Base-by-base conservation (phyloP, 345 rosid species). In the Rhizophora mangle region DNA sequence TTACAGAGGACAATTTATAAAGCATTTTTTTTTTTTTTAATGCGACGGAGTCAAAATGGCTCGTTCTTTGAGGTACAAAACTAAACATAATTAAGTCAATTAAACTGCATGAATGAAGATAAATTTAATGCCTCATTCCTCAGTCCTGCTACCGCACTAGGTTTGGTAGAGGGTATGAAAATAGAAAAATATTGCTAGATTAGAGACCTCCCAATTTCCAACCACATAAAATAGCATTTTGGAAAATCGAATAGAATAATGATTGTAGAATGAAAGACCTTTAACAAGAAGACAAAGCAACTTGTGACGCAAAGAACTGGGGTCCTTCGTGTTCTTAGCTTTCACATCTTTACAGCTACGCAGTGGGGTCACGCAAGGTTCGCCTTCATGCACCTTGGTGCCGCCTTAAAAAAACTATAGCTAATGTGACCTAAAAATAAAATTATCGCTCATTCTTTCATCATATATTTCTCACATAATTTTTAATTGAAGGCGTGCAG, bases 141-240 rank as follows among this genome's bases (percentile, higher is more conserved):
- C 18, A 0, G 49, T 43, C 49, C 5, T 43, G 16, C 46, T 39
- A 9, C 46, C 10, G 46, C 13, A 11, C 49, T 13, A 10, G 22
- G 16, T 49, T 47, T 7, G 39, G 64, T 31, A 27, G 24, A 34
- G 0, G 54, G 22, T 24, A 21, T 31, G 37, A 21, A 49, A 65
- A n/a, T 29, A 26, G 10, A 3, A 53, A 2, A 53, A 2, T 49
- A 62, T n/a, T 26, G 67, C 73, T 75, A 67, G 62, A 75, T 72
- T 66, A 67, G 51, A 72, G 76, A 72, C 27, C 20, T 62, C 74
- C 55, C 75, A 20, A 20, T 37, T 76, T 58, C 78, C 76, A 70
- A 63, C 63, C 76, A 67, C 63, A 54, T 67, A 63, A 66, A 62
- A 72, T 54, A 71, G 16, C 19, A 0, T 10, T 43, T 16, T 27